These are phyloP conservation scores for Syncephalastrum sp. DNA, from an alignment of 371 early-diverging fungal species.

Conservation along the genomic window DNA sequence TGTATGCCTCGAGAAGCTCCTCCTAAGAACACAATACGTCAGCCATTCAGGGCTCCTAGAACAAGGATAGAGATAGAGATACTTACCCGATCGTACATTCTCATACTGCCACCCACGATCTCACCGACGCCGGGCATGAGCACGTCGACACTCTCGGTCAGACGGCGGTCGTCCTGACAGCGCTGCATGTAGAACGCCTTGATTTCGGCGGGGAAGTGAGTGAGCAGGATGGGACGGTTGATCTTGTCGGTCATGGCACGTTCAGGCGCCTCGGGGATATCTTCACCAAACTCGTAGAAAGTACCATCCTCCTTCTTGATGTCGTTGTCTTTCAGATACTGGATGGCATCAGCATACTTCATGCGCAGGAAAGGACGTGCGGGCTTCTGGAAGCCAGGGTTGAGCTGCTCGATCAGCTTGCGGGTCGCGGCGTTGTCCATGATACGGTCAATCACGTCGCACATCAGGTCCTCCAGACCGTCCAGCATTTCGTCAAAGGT, in stretches of 20 bases:
- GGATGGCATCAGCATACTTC: conserved; percentile 97
- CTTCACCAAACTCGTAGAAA: conserved; percentile 95
- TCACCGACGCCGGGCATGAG: conserved; percentile 99
- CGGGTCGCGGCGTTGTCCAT: conserved; percentile 76
- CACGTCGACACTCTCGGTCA: conserved; percentile 98
- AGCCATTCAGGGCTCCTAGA: background rate
- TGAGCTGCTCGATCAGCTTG: conserved; percentile 83
- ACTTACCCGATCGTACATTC: conserved; percentile 83
- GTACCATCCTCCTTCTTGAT: conserved; percentile 92
- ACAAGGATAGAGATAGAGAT: background rate
- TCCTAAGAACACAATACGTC: conserved; percentile 37
- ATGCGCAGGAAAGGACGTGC: conserved; percentile 95
- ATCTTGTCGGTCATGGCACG: conserved; percentile 97
- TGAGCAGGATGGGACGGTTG: conserved; percentile 95
- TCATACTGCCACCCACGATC: conserved; percentile 99
- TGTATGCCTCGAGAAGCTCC: conserved; percentile 93
- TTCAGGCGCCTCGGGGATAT: conserved; percentile 99
- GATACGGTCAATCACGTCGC: conserved; percentile 83
- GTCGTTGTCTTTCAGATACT: conserved; percentile 90
- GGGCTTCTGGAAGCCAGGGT: conserved; percentile 90
- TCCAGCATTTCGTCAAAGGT: conserved; percentile 90
- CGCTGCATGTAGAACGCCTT: conserved; percentile 99
- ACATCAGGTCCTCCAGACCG: conserved; percentile 90
- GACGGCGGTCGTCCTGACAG: conserved; percentile 74
- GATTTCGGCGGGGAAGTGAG: conserved; percentile 97